A percentile compares a stretch with the other conserved stretches of the same genome.
Evolutionary conservation across 164 flowering plant genomes (phyloP).

Genomic region (Magnolia changhungtana): DNA sequence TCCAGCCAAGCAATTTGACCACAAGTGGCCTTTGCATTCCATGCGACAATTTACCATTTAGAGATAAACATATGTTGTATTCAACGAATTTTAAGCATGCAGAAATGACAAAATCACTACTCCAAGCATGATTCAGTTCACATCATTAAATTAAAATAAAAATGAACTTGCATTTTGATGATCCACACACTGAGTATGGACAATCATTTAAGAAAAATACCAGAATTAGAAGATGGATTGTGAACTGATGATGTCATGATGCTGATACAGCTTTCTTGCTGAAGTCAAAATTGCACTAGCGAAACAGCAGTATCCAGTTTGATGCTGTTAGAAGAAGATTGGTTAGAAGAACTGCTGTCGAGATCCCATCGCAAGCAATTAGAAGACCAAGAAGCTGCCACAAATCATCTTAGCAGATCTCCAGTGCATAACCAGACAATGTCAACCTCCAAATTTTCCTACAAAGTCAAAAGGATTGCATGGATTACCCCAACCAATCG

Average conservation of each 20-base stretch:
- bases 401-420: neutral
- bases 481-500: neutral
- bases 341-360: neutral
- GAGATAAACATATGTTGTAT: neutral
- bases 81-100: neutral
- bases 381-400: neutral
- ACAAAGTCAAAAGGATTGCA: neutral
- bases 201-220: neutral
- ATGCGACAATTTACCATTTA: neutral
- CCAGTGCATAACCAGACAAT: neutral
- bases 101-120: neutral
- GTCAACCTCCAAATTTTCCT: neutral
- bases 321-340: neutral
- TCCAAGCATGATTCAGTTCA: neutral
- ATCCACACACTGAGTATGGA: neutral
- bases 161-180: neutral
- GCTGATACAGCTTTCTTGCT: constrained; percentile 2
- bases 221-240: constrained; percentile 18
- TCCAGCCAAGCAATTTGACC: neutral
- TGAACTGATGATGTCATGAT: constrained; percentile 21
- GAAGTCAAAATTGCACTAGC: neutral
- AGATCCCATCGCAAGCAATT: neutral
- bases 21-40: neutral
- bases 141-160: neutral
- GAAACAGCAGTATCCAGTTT: constrained; percentile 3